These are phyloP conservation scores for Colletotrichum cordylinicola DNA, from an alignment of 2,329 filamentous ascomycete species.

Conservation along the genomic window DNA sequence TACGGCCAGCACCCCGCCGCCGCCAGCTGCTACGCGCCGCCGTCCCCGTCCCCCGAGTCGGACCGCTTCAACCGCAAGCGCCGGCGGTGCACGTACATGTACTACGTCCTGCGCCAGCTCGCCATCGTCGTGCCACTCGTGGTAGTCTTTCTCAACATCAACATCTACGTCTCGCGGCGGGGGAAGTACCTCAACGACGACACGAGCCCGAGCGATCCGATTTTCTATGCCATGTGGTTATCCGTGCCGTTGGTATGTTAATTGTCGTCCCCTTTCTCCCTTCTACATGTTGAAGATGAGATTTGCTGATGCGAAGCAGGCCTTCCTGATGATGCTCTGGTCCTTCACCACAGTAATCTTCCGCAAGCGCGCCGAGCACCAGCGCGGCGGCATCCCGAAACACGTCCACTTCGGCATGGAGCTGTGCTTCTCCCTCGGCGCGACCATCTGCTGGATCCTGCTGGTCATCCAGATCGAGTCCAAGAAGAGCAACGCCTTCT, in stretches of 20 bases:
- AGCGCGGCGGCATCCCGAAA: conserved; percentile 14
- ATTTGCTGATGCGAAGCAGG: too few relatives aligned
- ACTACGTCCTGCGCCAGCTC: conserved; percentile 36
- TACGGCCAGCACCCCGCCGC: conserved; percentile 4
- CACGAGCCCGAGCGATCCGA: conserved; percentile 18
- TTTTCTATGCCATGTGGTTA: conserved; percentile 21
- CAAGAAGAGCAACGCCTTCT: conserved; percentile 15
- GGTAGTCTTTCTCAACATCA: conserved; percentile 21
- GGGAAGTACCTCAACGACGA: conserved; percentile 20
- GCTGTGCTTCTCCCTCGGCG: conserved; percentile 21
- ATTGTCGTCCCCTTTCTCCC: too few relatives aligned
- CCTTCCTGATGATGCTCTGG: conserved; percentile 10
- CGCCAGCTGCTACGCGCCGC: neutral
- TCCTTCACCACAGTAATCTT: conserved; percentile 12
- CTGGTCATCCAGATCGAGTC: conserved; percentile 21
- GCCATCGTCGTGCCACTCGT: conserved; percentile 44
- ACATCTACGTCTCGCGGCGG: conserved; percentile 22
- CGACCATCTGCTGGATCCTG: conserved; percentile 21
- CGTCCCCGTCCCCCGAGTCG: neutral
- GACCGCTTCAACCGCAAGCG: conserved; percentile 19
- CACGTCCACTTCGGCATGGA: conserved; percentile 24
- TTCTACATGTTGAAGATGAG: too few relatives aligned
- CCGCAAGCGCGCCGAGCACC: neutral
- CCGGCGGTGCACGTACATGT: conserved; percentile 38
- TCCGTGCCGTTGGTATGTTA: conserved; percentile 15